phyloP scores from a whole-genome alignment of 805 yeast genomes.

The Priceomyces melissophilus region DNA sequence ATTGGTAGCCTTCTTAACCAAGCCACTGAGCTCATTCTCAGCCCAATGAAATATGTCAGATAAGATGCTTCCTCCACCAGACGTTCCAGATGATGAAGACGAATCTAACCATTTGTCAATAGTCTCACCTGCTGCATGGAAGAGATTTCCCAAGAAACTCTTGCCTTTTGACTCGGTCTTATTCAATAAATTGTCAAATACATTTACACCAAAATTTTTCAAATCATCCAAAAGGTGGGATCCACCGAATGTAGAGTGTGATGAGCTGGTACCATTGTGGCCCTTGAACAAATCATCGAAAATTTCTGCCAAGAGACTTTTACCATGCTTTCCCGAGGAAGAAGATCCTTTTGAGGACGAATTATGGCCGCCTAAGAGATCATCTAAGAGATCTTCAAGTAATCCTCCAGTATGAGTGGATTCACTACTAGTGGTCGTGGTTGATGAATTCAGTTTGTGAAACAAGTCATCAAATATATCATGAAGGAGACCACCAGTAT shows the following conservation, averaged over 20 bases:
- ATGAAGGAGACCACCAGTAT: slow-evolving; percentile 1
- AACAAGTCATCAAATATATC: slow-evolving; percentile 2
- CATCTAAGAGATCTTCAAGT: not conserved
- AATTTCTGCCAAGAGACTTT: not conserved
- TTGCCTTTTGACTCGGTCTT: not conserved
- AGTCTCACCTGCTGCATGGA: slow-evolving; percentile 3
- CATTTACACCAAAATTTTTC: no score
- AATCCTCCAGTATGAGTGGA: slow-evolving; percentile 3
- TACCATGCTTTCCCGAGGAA: no score
- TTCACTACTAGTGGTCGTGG: not conserved
- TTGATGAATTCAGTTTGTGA: slow-evolving; percentile 1
- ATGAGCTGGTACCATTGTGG: not conserved
- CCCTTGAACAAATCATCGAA: no score
- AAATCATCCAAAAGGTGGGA: no score
- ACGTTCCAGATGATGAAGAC: slow-evolving; percentile 1
- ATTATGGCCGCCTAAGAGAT: slow-evolving; percentile 3
- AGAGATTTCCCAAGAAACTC: slow-evolving; percentile 1
- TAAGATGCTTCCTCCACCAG: slow-evolving; percentile 3
- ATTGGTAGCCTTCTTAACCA: not conserved
- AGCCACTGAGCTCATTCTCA: not conserved
- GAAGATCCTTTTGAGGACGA: not conserved
- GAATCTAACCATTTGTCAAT: not conserved
- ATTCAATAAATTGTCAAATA: not conserved
- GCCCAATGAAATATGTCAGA: not conserved
- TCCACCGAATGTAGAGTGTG: slow-evolving; percentile 2